Conservation (phyloP, 2,329 filamentous ascomycete species). For the Epichloe gansuensis region DNA sequence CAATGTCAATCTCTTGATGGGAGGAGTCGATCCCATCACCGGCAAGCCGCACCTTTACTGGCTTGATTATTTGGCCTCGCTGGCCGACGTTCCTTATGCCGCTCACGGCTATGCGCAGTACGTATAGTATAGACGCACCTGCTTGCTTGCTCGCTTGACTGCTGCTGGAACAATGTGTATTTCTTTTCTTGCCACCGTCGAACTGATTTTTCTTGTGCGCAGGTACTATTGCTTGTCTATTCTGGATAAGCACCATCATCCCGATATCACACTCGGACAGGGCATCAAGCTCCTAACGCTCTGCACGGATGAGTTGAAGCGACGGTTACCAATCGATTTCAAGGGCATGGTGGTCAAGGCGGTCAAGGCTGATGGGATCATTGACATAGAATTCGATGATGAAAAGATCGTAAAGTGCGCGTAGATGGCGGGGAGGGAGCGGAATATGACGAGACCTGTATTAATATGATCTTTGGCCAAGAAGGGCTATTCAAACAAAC, state of each 20-base stretch:
- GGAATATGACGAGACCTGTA: slow-evolving; percentile 20
- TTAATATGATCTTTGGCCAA: slow-evolving; percentile 16
- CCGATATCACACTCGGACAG: slow-evolving; percentile 78
- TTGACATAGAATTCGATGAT: slow-evolving; percentile 76
- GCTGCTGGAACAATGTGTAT: not conserved
- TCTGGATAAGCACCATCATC: slow-evolving; percentile 96
- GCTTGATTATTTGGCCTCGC: slow-evolving; percentile 89
- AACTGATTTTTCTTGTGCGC: not conserved
- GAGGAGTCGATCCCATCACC: slow-evolving; percentile 85
- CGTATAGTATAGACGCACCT: slow-evolving; percentile 18
- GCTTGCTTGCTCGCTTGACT: not conserved
- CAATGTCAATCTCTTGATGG: slow-evolving; percentile 90
- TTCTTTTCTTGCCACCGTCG: not conserved
- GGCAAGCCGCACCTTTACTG: slow-evolving; percentile 89
- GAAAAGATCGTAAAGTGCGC: slow-evolving; percentile 56
- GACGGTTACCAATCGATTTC: slow-evolving; percentile 95
- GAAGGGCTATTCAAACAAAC: not conserved
- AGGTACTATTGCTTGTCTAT: slow-evolving; percentile 97
- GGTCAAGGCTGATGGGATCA: slow-evolving; percentile 85
- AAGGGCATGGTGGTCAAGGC: slow-evolving; percentile 94
- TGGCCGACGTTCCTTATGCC: slow-evolving; percentile 83
- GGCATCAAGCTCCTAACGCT: slow-evolving; percentile 86
- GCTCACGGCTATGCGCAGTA: slow-evolving; percentile 97
- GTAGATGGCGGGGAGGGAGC: slow-evolving; percentile 18
- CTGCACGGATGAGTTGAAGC: slow-evolving; percentile 95